Evolutionary conservation across 371 early-diverging fungal genomes (phyloP), one percentile per base, ranked within the genome.

Genomic region (Rhizopus delemar): DNA sequence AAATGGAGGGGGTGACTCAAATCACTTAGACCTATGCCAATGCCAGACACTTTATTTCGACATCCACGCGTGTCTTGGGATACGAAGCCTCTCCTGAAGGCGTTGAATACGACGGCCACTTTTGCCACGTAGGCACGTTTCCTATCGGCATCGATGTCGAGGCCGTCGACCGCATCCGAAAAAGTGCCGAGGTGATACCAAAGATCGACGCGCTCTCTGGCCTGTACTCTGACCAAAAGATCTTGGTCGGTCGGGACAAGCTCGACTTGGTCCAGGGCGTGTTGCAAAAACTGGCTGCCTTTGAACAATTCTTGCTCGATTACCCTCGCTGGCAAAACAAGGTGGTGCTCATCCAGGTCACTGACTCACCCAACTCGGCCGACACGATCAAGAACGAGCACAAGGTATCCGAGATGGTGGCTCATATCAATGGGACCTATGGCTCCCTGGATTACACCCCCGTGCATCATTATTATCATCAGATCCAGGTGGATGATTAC

Each of bases 241-340:
- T 99, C 51, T 86, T 99, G 52, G 89, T 99, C 29, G 99, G 97
- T 2, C 83, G 99, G 31, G 99, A 99, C 75, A 96, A 98, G 76
- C 82, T 98, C 29, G 99, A 99, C 78, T 90, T 93, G 51, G 96
- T 98, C 53, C 99, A 99, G 69, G 99, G 99, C 16, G 94, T 99
- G 31, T 84, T 93, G 29, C 97, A 99, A 70, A 97, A 99, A 74
- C 68, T 99, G 45, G 85, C 89, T 46, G 96, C 95, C 0, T 99
- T 95, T 73, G 94, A 96, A 75, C 89, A 88, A 61, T 98, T 99
- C 60, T 69, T 99, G 54, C 70, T 77, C 6, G 83, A 88, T 52
- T 93, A 93, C 66, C 97, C 97, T 3, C 92, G 97, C 60, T 94
- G 92, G 90, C 85, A 83, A 15, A 86, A 92, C 46, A 90, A 83